phyloP scores from a whole-genome alignment of 441 rosid species.

The Populus trichocarpa region DNA sequence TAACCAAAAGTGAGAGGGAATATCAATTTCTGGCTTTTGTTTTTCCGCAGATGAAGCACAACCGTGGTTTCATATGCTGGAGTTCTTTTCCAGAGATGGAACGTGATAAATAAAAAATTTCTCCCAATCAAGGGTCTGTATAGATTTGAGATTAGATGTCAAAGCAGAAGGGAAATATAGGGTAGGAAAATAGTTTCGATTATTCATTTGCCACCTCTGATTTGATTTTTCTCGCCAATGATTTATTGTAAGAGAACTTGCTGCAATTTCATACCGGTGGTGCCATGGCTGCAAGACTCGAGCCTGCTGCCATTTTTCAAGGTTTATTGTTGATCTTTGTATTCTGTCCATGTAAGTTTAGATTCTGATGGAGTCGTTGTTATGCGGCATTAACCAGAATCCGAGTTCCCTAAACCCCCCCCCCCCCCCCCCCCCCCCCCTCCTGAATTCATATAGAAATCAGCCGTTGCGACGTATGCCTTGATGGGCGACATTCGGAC shows the following conservation, averaged over 20 bases:
- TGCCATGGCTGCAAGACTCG: not conserved
- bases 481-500: not conserved
- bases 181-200: not conserved
- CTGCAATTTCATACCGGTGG: not conserved
- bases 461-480: too few species aligned
- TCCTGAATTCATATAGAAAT: too few species aligned
- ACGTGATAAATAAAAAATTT: not conserved
- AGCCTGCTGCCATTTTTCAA: slow-evolving; percentile 10
- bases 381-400: not conserved
- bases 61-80: not conserved
- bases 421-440: too few species aligned
- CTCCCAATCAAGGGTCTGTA: not conserved
- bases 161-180: not conserved
- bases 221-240: not conserved
- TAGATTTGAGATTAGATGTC: not conserved
- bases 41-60: slow-evolving; percentile 9
- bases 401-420: too few species aligned
- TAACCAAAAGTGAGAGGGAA: not conserved
- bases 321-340: not conserved
- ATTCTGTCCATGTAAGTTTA: not conserved
- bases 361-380: not conserved
- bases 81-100: not conserved
- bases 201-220: not conserved
- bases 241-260: slow-evolving; percentile 13
- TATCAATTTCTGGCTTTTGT: not conserved